Evolutionary conservation across 345 rosid species (phyloP).

Genomic region (Brassica carinata): DNA sequence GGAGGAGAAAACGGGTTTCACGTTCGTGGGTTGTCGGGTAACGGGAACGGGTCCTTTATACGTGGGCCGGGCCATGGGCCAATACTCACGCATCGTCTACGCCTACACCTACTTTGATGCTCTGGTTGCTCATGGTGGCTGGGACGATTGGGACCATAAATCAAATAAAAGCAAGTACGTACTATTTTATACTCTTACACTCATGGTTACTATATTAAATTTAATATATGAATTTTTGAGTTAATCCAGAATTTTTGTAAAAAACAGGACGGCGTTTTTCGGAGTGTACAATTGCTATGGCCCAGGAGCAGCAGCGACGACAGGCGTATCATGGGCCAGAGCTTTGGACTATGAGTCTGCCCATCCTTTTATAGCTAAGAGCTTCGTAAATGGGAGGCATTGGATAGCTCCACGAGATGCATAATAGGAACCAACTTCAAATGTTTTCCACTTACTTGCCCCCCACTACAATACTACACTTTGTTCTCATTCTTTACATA

Average conservation of each 20-base stretch:
- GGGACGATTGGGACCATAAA: conserved; percentile 97
- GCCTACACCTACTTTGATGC: conserved; percentile 83
- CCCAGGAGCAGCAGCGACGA: conserved; percentile 78
- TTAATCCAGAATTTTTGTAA: neutral
- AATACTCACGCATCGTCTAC: conserved; percentile 90
- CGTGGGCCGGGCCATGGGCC: conserved; percentile 98
- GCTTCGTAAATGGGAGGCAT: conserved; percentile 92
- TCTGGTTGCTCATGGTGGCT: conserved; percentile 90
- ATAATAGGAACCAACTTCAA: conserved; percentile 31
- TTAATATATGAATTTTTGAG: neutral
- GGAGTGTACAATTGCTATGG: conserved; percentile 91
- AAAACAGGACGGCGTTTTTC: conserved; percentile 75
- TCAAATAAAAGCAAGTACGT: conserved; percentile 89
- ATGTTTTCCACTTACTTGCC: neutral
- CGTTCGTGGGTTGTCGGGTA: conserved; percentile 72
- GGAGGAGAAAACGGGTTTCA: conserved; percentile 89
- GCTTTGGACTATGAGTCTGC: conserved; percentile 80
- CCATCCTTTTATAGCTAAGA: conserved; percentile 80
- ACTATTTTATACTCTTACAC: neutral
- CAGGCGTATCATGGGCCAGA: conserved; percentile 86
- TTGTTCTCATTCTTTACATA: neutral
- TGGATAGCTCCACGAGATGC: conserved; percentile 85
- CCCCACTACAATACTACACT: neutral
- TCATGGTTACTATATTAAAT: neutral
- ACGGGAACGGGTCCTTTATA: conserved; percentile 82